Conservation (phyloP, 1,284 basidiomycete genomes). For the Lignosus rhinocerotis region DNA sequence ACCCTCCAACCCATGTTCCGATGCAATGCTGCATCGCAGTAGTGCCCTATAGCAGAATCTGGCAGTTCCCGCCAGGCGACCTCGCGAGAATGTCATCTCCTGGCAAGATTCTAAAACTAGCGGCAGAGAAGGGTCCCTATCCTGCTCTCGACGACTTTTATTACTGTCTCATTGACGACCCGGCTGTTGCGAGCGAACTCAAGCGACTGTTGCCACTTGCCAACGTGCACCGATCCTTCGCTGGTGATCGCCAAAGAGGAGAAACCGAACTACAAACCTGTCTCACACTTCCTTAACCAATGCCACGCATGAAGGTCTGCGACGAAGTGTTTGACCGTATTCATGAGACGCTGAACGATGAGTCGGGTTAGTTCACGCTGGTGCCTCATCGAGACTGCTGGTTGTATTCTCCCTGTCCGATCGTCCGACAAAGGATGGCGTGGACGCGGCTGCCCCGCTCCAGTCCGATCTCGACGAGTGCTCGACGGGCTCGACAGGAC, state of each 20-base stretch:
- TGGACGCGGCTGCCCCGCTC: neutral
- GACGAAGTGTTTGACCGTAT: neutral
- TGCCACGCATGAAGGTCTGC: no score
- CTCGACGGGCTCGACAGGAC: neutral
- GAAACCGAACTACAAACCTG: neutral
- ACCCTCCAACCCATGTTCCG: no score
- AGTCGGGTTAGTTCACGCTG: neutral
- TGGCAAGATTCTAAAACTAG: neutral
- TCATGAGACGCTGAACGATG: neutral
- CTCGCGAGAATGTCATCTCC: neutral
- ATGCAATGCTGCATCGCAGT: no score
- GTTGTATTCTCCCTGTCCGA: neutral
- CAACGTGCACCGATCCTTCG: no score
- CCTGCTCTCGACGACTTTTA: neutral
- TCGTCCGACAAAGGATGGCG: neutral
- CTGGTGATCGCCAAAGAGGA: neutral
- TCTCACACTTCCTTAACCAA: neutral
- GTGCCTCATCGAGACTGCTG: neutral
- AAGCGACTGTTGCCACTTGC: no score
- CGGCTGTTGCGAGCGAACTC: no score
- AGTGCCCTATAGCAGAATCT: no score
- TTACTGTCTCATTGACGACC: neutral
- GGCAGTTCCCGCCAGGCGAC: neutral
- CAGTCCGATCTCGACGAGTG: neutral
- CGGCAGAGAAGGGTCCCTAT: neutral